Evolutionary conservation across 495 filamentous ascomycete species (phyloP), one percentile per base, ranked within the genome.

Genomic region (Hyaloscypha finlandica): DNA sequence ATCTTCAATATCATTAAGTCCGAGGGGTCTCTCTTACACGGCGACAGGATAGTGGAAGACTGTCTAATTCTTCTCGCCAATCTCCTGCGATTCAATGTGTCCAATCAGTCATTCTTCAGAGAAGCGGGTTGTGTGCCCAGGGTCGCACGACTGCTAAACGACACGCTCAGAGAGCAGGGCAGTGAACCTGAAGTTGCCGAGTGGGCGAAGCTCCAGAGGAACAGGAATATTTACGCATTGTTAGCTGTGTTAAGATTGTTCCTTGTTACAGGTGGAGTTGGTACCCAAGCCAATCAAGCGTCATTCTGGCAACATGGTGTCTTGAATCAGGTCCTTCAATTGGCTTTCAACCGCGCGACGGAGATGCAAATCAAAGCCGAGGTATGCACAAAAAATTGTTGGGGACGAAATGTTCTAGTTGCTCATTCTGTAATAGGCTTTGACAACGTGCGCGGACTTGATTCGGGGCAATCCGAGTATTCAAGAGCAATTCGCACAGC

Each of bases 1-100:
- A 81, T 96, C 25, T 97, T 97, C 74, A 81, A 79, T 20, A 87
- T 98, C 37, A 92, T 98, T 53, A 83, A 89, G 65, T 78, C 82
- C 0, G 95, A 99, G 75, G 95, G 96, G 1, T 88, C 88, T 11
- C 78, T 99, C 63, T 88, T 84, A 8, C 87, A 92, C 70, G 96
- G 96, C 22, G 93, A 92, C n/a, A 91, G 94, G 60, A 85, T 92
- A 31, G 90, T 97, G 16, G 94, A 97, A 76, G 94, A 99, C 77
- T 97, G 95, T 70, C 82, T 99, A n/a, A 92, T 94, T 45, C 81
- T 99, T 60, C 83, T 98, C 20, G 92, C 92, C 35, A 97, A 97
- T 74, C 84, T 99, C 25, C 81, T 98, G n/a, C 86, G 89, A 53
- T 84, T 93, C 67, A 98, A 97, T 74, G 81, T 88, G 29, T 92